These are phyloP conservation scores for Allomyces macrogynus DNA, from an alignment of 192 early-diverging fungal genomes.

Conservation along the genomic window DNA sequence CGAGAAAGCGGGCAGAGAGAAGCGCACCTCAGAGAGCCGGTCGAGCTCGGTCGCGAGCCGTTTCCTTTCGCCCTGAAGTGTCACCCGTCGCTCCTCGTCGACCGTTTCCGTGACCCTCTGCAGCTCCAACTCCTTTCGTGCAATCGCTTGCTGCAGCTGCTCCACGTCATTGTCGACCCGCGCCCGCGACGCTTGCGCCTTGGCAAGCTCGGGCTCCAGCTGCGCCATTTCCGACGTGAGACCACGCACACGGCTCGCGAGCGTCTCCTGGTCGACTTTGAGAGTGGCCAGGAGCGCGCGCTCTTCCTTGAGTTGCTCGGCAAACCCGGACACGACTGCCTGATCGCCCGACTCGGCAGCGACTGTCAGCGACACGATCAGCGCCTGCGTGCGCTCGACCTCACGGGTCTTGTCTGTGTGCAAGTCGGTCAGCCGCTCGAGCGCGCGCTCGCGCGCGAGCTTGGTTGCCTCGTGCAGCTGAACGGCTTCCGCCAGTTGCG, in stretches of 20 bases:
- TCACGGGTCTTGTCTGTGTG: constrained; percentile 15
- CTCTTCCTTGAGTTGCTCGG: constrained; percentile 17
- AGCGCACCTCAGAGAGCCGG: constrained; percentile 16
- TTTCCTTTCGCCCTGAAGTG: not conserved
- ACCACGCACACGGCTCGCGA: not conserved
- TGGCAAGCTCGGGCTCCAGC: constrained; percentile 7
- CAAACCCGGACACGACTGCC: constrained; percentile 3
- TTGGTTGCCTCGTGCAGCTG: constrained; percentile 15
- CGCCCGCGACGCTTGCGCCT: too few species aligned
- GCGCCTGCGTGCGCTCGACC: not conserved
- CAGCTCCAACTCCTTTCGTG: too few species aligned
- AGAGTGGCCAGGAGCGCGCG: not conserved
- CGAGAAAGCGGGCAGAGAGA: not conserved
- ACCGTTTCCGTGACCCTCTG: too few species aligned
- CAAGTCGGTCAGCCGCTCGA: constrained; percentile 16
- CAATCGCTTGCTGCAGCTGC: too few species aligned
- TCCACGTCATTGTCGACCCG: too few species aligned
- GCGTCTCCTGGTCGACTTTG: not conserved
- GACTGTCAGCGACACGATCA: not conserved
- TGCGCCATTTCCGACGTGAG: constrained; percentile 6
- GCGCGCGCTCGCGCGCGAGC: constrained; percentile 19
- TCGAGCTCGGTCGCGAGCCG: not conserved
- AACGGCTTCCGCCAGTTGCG: constrained; percentile 9
- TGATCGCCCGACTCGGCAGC: not conserved
- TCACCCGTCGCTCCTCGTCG: too few species aligned